Percentiles rank a stretch among this genome's conserved stretches.
Conservation (phyloP, 768 basidiomycete species). For the Cyathus striatus region DNA sequence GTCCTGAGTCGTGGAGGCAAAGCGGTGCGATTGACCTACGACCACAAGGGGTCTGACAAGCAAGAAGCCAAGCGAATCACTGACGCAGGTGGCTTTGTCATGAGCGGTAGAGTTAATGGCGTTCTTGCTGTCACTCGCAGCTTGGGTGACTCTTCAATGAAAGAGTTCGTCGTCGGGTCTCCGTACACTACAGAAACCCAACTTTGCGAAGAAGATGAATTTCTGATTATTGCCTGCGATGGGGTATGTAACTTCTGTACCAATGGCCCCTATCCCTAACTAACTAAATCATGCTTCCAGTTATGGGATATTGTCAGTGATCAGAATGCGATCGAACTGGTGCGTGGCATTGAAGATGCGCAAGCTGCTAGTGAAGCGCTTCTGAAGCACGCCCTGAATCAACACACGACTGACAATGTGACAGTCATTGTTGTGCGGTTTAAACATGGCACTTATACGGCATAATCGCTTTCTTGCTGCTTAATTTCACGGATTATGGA, state of each 20-base stretch:
- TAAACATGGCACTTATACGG: conserved; percentile 31
- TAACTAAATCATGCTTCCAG: no score
- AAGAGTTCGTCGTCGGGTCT: conserved; percentile 97
- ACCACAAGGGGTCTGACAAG: conserved; percentile 96
- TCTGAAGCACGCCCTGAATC: conserved; percentile 78
- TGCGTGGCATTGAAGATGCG: conserved; percentile 56
- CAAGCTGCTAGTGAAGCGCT: conserved; percentile 74
- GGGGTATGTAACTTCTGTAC: conserved; percentile 58
- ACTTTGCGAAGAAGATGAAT: conserved; percentile 87
- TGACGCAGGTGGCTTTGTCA: conserved; percentile 96
- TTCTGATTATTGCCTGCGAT: conserved; percentile 94
- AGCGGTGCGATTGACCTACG: conserved; percentile 92
- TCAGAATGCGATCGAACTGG: conserved; percentile 84
- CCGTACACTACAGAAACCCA: conserved; percentile 99
- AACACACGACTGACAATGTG: conserved; percentile 94
- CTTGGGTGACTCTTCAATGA: conserved; percentile 96
- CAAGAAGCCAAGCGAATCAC: conserved; percentile 97
- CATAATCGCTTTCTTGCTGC: no score
- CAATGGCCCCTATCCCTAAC: conserved; percentile 1
- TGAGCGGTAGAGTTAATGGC: conserved; percentile 98
- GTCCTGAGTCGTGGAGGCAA: conserved; percentile 89
- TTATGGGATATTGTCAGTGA: conserved; percentile 96
- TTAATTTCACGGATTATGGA: no score
- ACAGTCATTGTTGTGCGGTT: conserved; percentile 88
- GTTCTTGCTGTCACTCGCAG: conserved; percentile 95